Conservation (phyloP, 306 rosid genomes). For the Sesbania bispinosa region DNA sequence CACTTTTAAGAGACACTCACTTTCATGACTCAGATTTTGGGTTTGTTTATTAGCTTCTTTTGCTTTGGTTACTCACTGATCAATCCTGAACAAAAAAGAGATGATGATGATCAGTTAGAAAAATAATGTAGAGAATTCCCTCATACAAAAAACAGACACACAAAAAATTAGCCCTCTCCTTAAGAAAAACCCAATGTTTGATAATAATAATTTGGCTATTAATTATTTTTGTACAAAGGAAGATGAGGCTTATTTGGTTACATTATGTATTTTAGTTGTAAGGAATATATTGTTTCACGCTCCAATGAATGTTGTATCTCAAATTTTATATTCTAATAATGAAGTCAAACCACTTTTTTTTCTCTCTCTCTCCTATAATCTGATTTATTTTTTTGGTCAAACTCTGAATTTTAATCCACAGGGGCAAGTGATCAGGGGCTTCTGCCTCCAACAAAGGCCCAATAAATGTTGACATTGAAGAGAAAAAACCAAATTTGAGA, state of each 20-base stretch:
- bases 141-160: not conserved
- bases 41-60: conserved; percentile 6
- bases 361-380: conserved; percentile 2
- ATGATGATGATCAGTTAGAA: conserved; percentile 23
- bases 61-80: conserved; percentile 1
- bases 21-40: not conserved
- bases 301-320: conserved; percentile 13
- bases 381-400: conserved; percentile 17
- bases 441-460: conserved; percentile 32
- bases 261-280: conserved; percentile 27
- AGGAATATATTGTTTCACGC: conserved; percentile 33
- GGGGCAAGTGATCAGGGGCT: conserved; percentile 37
- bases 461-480: conserved; percentile 29
- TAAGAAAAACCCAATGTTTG: conserved; percentile 4
- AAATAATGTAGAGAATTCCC: conserved; percentile 17
- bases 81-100: not conserved
- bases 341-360: conserved; percentile 24
- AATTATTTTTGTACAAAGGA: conserved; percentile 41
- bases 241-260: conserved; percentile 60
- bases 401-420: not conserved
- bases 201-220: conserved; percentile 27
- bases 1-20: conserved; percentile 41
- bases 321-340: conserved; percentile 11
- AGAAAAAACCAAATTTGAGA: conserved; percentile 5
- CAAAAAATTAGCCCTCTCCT: conserved; percentile 60